Percentiles rank a stretch among this genome's conserved stretches.
phyloP scores from a whole-genome alignment of 257 asterid genomes.

The Nicotiana undulata region DNA sequence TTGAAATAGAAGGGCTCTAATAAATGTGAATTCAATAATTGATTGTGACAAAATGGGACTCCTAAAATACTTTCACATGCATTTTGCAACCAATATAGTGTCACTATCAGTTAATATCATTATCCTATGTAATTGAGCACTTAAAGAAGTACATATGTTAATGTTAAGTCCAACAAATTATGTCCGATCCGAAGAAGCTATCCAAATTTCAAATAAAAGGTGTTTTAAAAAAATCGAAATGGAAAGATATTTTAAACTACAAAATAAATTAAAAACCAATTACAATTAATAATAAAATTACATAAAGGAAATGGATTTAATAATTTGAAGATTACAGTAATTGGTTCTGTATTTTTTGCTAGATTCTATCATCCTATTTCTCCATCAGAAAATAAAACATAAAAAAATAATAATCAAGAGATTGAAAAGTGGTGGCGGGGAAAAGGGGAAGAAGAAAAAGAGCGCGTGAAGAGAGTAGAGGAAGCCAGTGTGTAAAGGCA shows the following conservation, averaged over 20 bases:
- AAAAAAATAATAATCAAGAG: too few relatives aligned
- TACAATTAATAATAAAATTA: not conserved
- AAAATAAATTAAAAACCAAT: too few relatives aligned
- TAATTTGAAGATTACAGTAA: not conserved
- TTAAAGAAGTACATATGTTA: not conserved
- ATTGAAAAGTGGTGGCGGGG: not conserved
- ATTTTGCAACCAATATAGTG: not conserved
- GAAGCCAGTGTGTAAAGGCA: conserved; percentile 5
- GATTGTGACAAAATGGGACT: not conserved
- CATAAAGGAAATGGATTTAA: not conserved
- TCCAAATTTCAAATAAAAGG: too few relatives aligned
- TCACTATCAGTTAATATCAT: not conserved
- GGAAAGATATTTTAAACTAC: too few relatives aligned
- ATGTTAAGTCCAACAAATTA: not conserved
- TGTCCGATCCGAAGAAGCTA: not conserved
- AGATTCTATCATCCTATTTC: too few relatives aligned
- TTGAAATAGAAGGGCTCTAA: not conserved
- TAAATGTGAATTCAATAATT: too few relatives aligned
- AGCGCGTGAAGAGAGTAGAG: conserved; percentile 5
- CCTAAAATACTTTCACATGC: not conserved
- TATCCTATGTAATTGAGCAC: not conserved
- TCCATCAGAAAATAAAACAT: not conserved
- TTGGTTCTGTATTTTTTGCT: too few relatives aligned
- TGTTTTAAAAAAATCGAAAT: too few relatives aligned
- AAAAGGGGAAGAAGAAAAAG: too few relatives aligned